Evolutionary conservation across 805 yeast genomes (phyloP).

Genomic region (Starmerella scarabaei): DNA sequence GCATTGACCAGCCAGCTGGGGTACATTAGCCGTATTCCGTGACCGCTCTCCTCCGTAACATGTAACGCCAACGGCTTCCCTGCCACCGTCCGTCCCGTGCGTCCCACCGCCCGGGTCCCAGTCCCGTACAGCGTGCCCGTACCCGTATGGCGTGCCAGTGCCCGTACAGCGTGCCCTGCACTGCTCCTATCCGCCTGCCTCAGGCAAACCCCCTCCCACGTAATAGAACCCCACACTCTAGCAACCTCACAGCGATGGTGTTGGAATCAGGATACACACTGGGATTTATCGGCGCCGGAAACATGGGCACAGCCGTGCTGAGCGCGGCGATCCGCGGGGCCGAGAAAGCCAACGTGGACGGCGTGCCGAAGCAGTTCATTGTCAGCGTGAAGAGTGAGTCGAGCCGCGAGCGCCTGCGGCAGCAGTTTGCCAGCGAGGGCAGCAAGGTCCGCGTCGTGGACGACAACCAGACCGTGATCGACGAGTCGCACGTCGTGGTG

Average conservation of each 20-base stretch:
- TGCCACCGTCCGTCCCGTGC: too few relatives aligned
- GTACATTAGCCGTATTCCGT: too few relatives aligned
- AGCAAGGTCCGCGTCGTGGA: conserved; percentile 35
- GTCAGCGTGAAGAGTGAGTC: conserved; percentile 57
- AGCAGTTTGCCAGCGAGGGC: conserved; percentile 34
- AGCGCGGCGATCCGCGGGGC: conserved; percentile 54
- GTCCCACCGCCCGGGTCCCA: too few relatives aligned
- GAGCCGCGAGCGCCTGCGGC: conserved; percentile 38
- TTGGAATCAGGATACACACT: conserved; percentile 35
- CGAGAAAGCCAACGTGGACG: conserved; percentile 26
- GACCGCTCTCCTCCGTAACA: too few relatives aligned
- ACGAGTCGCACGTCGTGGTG: conserved; percentile 53
- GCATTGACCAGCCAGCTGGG: too few relatives aligned
- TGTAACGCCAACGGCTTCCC: too few relatives aligned
- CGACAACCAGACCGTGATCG: conserved; percentile 46
- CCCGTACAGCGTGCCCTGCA: too few relatives aligned
- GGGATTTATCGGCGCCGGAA: conserved; percentile 83
- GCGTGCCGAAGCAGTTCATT: conserved; percentile 57
- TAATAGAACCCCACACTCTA: too few relatives aligned
- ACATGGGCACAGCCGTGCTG: conserved; percentile 87
- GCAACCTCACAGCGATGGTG: conserved; percentile 14
- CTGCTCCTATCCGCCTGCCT: too few relatives aligned
- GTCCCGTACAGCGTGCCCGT: too few relatives aligned
- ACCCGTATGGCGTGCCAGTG: too few relatives aligned
- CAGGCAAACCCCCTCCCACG: too few relatives aligned